These are phyloP conservation scores for Geranium brycei DNA, from an alignment of 345 rosid genomes.

Conservation along the genomic window DNA sequence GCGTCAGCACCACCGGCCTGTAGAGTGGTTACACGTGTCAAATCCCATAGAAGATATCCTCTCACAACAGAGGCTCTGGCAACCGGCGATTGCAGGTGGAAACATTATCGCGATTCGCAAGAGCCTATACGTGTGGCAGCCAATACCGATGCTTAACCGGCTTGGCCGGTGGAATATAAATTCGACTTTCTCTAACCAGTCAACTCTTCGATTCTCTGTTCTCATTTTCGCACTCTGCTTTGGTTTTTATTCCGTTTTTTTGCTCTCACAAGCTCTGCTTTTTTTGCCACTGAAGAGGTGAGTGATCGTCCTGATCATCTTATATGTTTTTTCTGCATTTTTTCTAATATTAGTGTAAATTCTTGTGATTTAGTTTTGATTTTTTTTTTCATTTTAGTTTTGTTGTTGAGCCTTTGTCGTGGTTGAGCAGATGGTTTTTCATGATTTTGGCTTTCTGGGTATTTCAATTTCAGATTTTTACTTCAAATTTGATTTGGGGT, in stretches of 20 bases:
- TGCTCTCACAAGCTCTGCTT: neutral
- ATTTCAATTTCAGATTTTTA: neutral
- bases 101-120: neutral
- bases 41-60: neutral
- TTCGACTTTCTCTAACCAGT: neutral
- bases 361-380: neutral
- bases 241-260: neutral
- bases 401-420: neutral
- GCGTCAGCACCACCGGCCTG: neutral
- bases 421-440: neutral
- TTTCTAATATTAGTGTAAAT: neutral
- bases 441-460: neutral
- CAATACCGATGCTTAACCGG: neutral
- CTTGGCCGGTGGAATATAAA: neutral
- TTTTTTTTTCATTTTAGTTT: neutral
- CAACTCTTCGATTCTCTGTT: neutral
- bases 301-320: neutral
- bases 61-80: neutral
- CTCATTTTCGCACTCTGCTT: neutral
- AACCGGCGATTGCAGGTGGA: constrained; percentile 1
- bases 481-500: too few species aligned
- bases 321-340: neutral
- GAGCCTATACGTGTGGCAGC: neutral
- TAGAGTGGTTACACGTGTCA: neutral
- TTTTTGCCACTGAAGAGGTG: constrained; percentile 7